A percentile compares a stretch with the other conserved stretches of the same genome.
Conservation (phyloP, 331 rosid species). For the Spiraea crenata region DNA sequence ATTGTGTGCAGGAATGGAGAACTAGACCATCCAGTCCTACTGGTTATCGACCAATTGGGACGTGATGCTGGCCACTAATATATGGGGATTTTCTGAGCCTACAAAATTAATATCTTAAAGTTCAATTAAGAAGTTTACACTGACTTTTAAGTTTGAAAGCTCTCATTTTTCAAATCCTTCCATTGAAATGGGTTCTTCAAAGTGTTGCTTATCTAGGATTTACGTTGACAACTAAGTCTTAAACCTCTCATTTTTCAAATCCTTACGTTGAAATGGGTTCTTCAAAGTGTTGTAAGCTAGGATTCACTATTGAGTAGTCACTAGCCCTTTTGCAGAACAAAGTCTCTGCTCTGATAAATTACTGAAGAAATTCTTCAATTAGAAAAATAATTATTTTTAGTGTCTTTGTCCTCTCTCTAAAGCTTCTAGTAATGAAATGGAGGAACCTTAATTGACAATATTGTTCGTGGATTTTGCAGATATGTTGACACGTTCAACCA, state of each 20-base stretch:
- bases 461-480: constrained; percentile 45
- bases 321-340: background rate
- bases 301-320: background rate
- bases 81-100: constrained; percentile 1
- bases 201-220: background rate
- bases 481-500: constrained; percentile 96
- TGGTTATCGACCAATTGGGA: background rate
- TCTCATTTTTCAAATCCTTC: background rate
- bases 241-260: background rate
- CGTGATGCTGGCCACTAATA: background rate
- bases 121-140: background rate
- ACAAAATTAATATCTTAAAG: background rate
- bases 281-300: background rate
- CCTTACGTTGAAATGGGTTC: background rate
- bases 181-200: background rate
- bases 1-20: background rate
- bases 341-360: background rate
- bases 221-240: background rate
- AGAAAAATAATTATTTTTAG: background rate
- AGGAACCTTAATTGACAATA: background rate
- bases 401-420: background rate
- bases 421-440: background rate
- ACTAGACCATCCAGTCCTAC: constrained; percentile 5
- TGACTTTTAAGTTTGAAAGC: background rate
- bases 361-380: background rate